Base-by-base conservation (phyloP, 2,329 filamentous ascomycete genomes). In the Cladosporium cucumerinum region DNA sequence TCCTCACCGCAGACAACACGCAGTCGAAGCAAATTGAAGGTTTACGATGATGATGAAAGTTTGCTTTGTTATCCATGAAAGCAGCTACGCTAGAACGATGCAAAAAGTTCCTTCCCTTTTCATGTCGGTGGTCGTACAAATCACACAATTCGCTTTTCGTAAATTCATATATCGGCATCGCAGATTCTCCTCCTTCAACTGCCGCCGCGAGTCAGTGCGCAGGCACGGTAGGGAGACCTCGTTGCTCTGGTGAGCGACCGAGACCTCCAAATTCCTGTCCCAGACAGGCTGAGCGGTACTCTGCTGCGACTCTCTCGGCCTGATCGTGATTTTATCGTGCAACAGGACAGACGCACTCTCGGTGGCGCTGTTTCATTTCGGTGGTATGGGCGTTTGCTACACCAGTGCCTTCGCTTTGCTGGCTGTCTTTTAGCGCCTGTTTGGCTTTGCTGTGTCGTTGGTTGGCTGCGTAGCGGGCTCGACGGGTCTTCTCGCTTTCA, bases 381-480 rank as follows among this genome's bases (percentile, higher is more conserved):
- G 23, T 16, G 8, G 25, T n/a, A 4, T 12, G 26, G 5, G 21
- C 8, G 21, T 57, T 49, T 6, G 26, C 32, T 18, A 4, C 34
- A 12, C n/a, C 23, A 6, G 23, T 26, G 4, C 16, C 32, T 2
- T 43, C 46, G 46, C 10, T 21, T 3, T 58, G 61, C 11, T 43
- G 55, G 18, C 61, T 58, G 23, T 51, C 61, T 51, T 58, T 48
- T 7, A 39, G 34, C 6, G 36, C 36, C 11, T 51, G 36, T 36
- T 51, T 48, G 2, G 61, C 26, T 30, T 49, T 46, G n/a, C 16
- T 49, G 46, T 63, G 61, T 28, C 61, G 18, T 39, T 57, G 36
- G 21, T 57, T 63, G 21, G 61, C 61, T 21, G 61, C 61, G 18
- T 63, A 26, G 36, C 61, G 61, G 12, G 61, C 61, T 21, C 61